Base-by-base conservation (phyloP, 345 rosid species). In the Aethionema arabicum region DNA sequence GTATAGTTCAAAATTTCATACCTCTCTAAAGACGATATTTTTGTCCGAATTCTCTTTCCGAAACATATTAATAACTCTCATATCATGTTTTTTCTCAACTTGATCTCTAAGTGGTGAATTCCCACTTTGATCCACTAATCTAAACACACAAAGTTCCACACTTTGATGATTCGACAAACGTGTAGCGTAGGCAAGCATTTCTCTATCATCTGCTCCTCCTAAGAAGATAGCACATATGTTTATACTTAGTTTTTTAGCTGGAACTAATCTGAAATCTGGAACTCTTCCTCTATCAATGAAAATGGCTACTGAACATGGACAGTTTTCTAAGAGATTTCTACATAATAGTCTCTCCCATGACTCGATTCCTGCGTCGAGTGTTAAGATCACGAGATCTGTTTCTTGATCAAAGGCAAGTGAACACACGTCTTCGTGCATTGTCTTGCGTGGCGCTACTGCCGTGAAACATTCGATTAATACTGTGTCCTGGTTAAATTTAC, bases 151-250 rank as follows among this genome's bases (percentile, higher is more conserved):
- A 9, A 78, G 74, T 52, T 42, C 32, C 2, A 74, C 66, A 62
- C 65, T 32, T 0, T 72, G 67, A 56, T 74, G 59, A 14, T 49
- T 56, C 0, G 72, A 69, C 47, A 81, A 60, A 48, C 80, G 74
- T 11, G 69, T 63, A 13, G 69, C 74, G 7, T 54, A 76, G 8
- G 80, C 79, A 37, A 81, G 68, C 41, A 77, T 72, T 36, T 81
- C 82, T 0, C 80, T 76, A 45, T 81, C 85, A 56, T 81, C 85
- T 8, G 79, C 50, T 9, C 85, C 85, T 7, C 82, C 80, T n/a
- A 81, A 4, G 40, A 81, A 78, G 33, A 78, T 2, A 9, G 74
- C 75, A 11, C 77, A 68, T 0, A 71, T 56, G 6, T 39, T 65
- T 65, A 70, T 30, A 65, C 31, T 35, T 6, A 56, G 60, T 45